Base-by-base conservation (phyloP, 371 early-diverging fungal species). In the Nematocida sp. region DNA sequence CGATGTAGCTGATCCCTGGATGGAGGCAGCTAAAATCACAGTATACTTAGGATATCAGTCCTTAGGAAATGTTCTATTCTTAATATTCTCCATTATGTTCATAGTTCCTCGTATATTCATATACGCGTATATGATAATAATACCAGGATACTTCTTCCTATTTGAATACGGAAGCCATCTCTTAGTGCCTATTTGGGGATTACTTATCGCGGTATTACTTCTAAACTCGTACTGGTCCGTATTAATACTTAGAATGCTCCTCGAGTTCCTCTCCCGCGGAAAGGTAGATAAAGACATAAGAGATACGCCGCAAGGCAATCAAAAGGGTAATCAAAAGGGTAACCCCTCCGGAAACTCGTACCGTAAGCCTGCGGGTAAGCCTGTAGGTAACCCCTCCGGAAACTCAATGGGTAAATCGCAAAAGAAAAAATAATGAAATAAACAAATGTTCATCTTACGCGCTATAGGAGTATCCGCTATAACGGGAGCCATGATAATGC, bases 21-120 rank as follows among this genome's bases (percentile, higher is more conserved):
- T 88, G 84, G 88, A 88, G 75, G 60, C 84, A 20, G 87, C 86
- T n/a, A 88, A 88, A 66, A 59, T 85, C 35, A 50, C 53, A 42
- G 69, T 85, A 49, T 87, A 88, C 71, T 7, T 82, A 16, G 81
- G 83, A 5, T 53, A 77, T 2, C 59, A 80, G 30, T 54, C 18
- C 25, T 23, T 77, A 1, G 87, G 87, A 2, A 83, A 86, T 66
- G 68, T 65, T 47, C 49, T 85, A 33, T 87, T 88, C 75, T 80
- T 77, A 7, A 36, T 80, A 4, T 88, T 87, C 81, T 82, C 87
- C 0, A 26, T 81, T 16, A 79, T 84, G 30, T 88, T 88, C 63
- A 78, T 87, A 32, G n/a, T 78, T 5, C 84, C 84, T 1, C 78
- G 88, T 30, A 45, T 82, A 25, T 32, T 78, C 18, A 55, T 84